Evolutionary conservation across 257 asterid species (phyloP), one percentile per base, ranked within the genome.

Genomic region (Solanum appendiculatum): DNA sequence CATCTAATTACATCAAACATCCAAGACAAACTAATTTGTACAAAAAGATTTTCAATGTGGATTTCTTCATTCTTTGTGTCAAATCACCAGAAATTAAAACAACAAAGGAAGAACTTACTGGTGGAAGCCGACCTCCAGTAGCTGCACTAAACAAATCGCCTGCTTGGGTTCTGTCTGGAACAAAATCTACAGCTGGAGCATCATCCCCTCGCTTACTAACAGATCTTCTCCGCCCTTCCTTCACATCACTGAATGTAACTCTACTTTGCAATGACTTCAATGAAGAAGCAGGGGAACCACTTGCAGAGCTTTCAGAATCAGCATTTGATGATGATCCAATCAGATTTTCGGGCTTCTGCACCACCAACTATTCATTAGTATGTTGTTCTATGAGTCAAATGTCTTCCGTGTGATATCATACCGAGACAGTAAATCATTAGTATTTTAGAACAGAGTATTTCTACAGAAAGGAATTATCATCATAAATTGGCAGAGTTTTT

Each of bases 141-240:
- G 95, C 94, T 88, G 94, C 94, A 86, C 93, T 92, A 89, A 95
- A 92, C 89, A 95, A 91, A 86, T 94, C 97, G 48, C 98, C 98
- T 34, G 98, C 98, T 89, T 95, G 98, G 69, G 69, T 63, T 63
- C 69, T 63, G 1, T 63, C 69, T 2, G 69, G 69, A 63, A 63
- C 69, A 63, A 63, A 63, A n/a, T 63, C 69, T n/a, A 63, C 69
- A 9, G 69, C 69, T 63, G 69, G 80, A 84, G 87, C 88, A 90
- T 84, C 92, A 74, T 91, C 90, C 36, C 86, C 92, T 87, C 88
- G 91, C 90, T 94, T 88, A 89, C 96, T 89, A 88, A 91, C 51
- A 89, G 98, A 93, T 93, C 73, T 94, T 92, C 97, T 92, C 86
- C 84, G 86, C 69, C 91, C 89, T 85, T 91, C 96, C 91, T 93